These are phyloP conservation scores for Chlorella sp. DNA, from an alignment of 139 green algal genomes.

Conservation along the genomic window DNA sequence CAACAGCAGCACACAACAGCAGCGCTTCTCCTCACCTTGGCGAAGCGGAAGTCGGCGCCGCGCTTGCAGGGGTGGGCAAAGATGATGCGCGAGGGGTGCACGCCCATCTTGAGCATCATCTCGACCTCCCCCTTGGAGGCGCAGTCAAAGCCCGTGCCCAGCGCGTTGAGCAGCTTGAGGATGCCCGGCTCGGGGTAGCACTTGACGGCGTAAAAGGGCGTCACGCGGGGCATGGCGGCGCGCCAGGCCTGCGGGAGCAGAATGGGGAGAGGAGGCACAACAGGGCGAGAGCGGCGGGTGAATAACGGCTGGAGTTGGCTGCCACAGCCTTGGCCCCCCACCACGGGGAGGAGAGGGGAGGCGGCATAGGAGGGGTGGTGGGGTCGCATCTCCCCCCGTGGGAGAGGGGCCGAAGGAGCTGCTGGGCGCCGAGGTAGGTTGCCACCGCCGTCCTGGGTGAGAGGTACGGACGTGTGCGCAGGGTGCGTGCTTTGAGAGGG, in stretches of 20 bases:
- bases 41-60: conserved; percentile 65
- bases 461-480: no score
- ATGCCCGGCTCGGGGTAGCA: conserved; percentile 88
- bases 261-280: no score
- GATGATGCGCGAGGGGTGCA: conserved; percentile 72
- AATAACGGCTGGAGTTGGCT: conserved; percentile 35
- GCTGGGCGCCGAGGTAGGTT: no score
- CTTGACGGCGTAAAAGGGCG: conserved; percentile 94
- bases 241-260: conserved; percentile 71
- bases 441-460: no score
- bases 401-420: no score
- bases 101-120: conserved; percentile 71
- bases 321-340: not conserved
- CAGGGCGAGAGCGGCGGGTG: conserved; percentile 3
- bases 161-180: conserved; percentile 68
- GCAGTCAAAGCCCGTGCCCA: conserved; percentile 94
- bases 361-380: no score
- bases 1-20: no score
- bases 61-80: conserved; percentile 96
- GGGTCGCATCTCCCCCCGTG: no score
- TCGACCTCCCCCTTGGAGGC: conserved; percentile 82
- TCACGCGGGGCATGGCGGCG: conserved; percentile 78
- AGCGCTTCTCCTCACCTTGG: conserved; percentile 20
- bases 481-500: no score
- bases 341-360: no score